phyloP scores from a whole-genome alignment of 257 asterid species.

The Misopates orontium region DNA sequence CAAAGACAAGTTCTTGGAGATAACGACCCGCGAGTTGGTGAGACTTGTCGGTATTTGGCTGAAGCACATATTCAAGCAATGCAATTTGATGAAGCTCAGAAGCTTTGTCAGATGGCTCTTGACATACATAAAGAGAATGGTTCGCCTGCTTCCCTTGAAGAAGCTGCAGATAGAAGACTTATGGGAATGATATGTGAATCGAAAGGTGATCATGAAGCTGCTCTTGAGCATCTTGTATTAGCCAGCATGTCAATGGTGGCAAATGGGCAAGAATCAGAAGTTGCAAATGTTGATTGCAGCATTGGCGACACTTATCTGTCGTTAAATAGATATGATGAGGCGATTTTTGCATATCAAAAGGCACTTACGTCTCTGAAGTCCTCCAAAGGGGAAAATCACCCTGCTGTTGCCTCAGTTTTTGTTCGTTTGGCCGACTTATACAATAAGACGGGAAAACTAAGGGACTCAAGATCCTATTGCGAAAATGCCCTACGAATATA shows the following conservation, averaged over 20 bases:
- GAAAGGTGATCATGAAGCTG: slow-evolving; percentile 82
- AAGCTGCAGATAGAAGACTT: slow-evolving; percentile 83
- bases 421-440: slow-evolving; percentile 89
- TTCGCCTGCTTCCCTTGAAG: slow-evolving; percentile 77
- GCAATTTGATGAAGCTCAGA: slow-evolving; percentile 87
- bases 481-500: slow-evolving; percentile 85
- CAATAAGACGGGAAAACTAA: slow-evolving; percentile 76
- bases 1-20: slow-evolving; percentile 72
- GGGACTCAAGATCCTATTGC: slow-evolving; percentile 82
- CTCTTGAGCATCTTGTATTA: slow-evolving; percentile 91
- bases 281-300: slow-evolving; percentile 80
- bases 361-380: slow-evolving; percentile 84
- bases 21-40: slow-evolving; percentile 80
- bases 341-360: slow-evolving; percentile 79
- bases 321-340: slow-evolving; percentile 81
- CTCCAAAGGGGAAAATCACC: slow-evolving; percentile 88
- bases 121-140: slow-evolving; percentile 71
- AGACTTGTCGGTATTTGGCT: slow-evolving; percentile 86
- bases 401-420: slow-evolving; percentile 80
- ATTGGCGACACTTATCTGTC: slow-evolving; percentile 87
- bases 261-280: slow-evolving; percentile 84
- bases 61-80: slow-evolving; percentile 91
- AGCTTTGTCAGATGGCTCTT: slow-evolving; percentile 82
- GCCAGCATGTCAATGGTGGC: slow-evolving; percentile 97
- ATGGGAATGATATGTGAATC: slow-evolving; percentile 91